Evolutionary conservation across 1,284 basidiomycete genomes (phyloP), one percentile per base, ranked within the genome.

Genomic region (Chalciporus sp.): DNA sequence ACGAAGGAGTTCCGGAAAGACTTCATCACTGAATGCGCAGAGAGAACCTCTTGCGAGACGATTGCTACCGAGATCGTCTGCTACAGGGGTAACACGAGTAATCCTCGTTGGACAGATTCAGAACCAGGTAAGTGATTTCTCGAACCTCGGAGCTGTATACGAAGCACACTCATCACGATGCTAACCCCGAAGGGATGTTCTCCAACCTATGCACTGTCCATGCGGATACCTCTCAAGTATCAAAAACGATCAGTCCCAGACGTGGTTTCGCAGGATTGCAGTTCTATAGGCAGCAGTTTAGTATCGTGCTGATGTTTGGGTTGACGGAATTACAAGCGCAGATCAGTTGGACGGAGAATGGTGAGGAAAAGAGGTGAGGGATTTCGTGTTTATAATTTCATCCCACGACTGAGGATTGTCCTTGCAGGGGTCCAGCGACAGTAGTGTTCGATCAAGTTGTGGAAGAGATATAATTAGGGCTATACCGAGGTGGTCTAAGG

Each of bases 261-360:
- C 66, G 61, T 6, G 67, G 69, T 35, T 70, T 66, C 29, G 64
- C 66, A 2, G 69, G 70, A 7, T 23, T 70, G 4, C 62, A 70
- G 44, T 72, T 69, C 28, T 83, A 75, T 56, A 60, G 65, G 39
- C 72, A 76, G 37, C 60, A 70, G 11, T 82, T 74, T 59, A 72
- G 78, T n/a, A 67, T 84, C 47, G 69, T 84, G 20, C 65, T 84
- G 44, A 66, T 74, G 33, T 80, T 81, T 52, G 82, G 82, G 3
- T 61, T 78, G 29, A 76, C 78, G 0, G 78, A 80, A 54, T 44
- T 80, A 6, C 69, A 74, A 46, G 76, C 78, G 0, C 73, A 77
- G 53, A 67, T 79, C 16, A 58, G 66, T n/a, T 84, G 82, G 82
- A 61, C 47, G n/a, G 73, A 79, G 43, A 56, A 73, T 10, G 67